Evolutionary conservation across 176 grass and related monocot species (phyloP), one percentile per base, ranked within the genome.

Genomic region (Pontederia crassipes): DNA sequence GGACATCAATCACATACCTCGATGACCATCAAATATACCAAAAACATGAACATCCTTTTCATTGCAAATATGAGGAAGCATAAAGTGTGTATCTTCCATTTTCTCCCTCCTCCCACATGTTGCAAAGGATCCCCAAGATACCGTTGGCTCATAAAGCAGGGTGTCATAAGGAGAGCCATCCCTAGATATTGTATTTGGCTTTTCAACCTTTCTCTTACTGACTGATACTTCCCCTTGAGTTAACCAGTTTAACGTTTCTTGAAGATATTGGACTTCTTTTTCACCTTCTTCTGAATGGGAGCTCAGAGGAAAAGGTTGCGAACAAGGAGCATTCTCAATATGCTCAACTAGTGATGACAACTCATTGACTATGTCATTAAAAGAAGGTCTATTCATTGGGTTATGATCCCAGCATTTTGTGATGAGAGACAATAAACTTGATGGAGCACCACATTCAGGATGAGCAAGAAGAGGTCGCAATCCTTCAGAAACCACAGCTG

Each of bases 1-100:
- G 32, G 32, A 40, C 32, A 11, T 60, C 9, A 49, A 70, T 60
- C 75, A 12, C 27, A 46, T 69, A 97, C 92, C 92, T 97, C 92
- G 79, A 74, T 97, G 92, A 54, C 92, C 92, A 82, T 97, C 84
- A 64, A 91, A 97, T 75, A 97, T 88, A 70, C 92, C 92, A 69
- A 97, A 97, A 45, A 83, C 79, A 79, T 88, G 74, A 26, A 88
- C 70, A 45, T 83, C 70, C 32, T 87, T 78, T 74, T 85, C 66
- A 73, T 82, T 61, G 3, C 67, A 81, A 81, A 97, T 69, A 40
- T 74, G 64, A 49, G 84, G 84, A 83, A 85, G 79, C 76, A 97
- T 76, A 77, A 97, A 97, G 77, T 97, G 87, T 49, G 79, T 73
- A 83, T 97, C 93, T 82, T 97, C 93, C 87, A 97, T 97, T 62